Evolutionary conservation across 768 basidiomycete species (phyloP), one percentile per base, ranked within the genome.

Genomic region (Tylopilus vinaceipallidus): DNA sequence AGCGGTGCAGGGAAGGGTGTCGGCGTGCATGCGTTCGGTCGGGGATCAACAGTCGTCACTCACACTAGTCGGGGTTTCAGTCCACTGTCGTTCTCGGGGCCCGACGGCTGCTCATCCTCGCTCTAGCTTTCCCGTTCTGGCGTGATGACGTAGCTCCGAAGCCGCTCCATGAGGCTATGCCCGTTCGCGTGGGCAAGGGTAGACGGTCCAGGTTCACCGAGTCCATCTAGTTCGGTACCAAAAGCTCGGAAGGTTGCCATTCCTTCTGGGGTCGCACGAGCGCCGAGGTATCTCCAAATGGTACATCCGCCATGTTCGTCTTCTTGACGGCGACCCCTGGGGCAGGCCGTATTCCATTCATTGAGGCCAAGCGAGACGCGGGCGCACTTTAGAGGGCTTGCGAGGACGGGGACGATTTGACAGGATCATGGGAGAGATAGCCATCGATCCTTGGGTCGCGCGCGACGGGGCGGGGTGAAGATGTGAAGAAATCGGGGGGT

Each of bases 221-320:
- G 50, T 38, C 59, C 57, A 56, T 76, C 73, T 12, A 85, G 60
- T 16, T 78, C 78, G 10, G 51, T 61, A 52, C 90, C 86, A 8
- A 92, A 71, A 40, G 80, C 72, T 23, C 65, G 65, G 57, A 92
- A 91, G 45, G 72, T 56, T 3, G 74, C 63, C 91, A 95, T 95
- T n/a, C 83, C 83, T 50, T 82, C 76, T 0, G 81, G 73, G 0
- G 88, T 87, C 91, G 84, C 12, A 79, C 62, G 13, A 92, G 77
- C 0, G 88, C 88, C 4, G 80, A 79, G 38, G 76, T 76, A 30
- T 93, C 89, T 4, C 73, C 69, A 54, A 92, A 90, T 3, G 77
- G 69, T 0, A 74, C 62, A 57, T 82, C 76, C 45, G n/a, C n/a
- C n/a, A 69, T 37, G 71, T 34, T 42, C 34, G 41, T 49, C 20